These are phyloP conservation scores for Kondoa malvinella DNA, from an alignment of 768 basidiomycete genomes.

Conservation along the genomic window DNA sequence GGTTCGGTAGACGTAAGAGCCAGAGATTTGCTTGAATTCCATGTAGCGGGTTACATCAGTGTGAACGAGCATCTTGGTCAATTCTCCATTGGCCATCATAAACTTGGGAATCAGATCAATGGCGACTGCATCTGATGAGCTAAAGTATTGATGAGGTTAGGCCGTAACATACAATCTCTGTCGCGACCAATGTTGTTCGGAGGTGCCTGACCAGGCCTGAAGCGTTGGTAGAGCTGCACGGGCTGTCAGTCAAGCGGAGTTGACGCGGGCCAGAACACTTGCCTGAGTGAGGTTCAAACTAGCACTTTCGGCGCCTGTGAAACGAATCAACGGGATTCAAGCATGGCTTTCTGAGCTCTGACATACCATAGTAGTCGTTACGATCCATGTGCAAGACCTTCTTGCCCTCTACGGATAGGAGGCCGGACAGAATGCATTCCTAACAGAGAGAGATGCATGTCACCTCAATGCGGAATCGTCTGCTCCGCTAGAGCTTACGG, in stretches of 20 bases:
- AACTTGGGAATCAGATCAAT: constrained; percentile 98
- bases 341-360: no score
- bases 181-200: constrained; percentile 82
- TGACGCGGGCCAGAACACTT: constrained; percentile 24
- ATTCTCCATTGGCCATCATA: constrained; percentile 93
- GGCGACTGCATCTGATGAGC: constrained; percentile 33
- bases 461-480: background rate
- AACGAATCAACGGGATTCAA: background rate
- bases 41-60: constrained; percentile 97
- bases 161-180: constrained; percentile 51
- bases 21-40: constrained; percentile 99
- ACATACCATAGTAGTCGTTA: constrained; percentile 76
- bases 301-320: constrained; percentile 64
- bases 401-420: constrained; percentile 98
- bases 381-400: constrained; percentile 96
- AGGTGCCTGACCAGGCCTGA: constrained; percentile 56
- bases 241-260: background rate
- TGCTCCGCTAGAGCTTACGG: background rate
- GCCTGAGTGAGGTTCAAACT: constrained; percentile 96
- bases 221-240: constrained; percentile 79
- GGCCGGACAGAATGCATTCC: constrained; percentile 92
- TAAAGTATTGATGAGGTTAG: background rate
- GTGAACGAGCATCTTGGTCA: constrained; percentile 94
- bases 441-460: background rate
- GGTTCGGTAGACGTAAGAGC: constrained; percentile 92